Base-by-base conservation (phyloP, 129 eudicot species). In the Logfia minima region DNA sequence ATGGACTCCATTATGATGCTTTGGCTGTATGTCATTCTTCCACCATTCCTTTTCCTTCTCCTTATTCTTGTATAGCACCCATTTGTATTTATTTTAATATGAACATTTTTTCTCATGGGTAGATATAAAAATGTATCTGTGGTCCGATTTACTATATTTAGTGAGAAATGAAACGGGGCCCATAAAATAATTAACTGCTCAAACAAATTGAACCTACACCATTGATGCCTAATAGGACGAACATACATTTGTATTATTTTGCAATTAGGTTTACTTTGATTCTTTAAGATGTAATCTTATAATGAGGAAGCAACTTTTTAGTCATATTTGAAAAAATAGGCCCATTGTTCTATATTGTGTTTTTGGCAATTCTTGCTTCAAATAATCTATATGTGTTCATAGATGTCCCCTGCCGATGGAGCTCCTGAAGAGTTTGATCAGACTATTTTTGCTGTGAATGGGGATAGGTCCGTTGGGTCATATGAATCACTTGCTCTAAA, bases 381-480 rank as follows among this genome's bases (percentile, higher is more conserved):
- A 72, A 66, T 56, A 22, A 67, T 67, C 39, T 10, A 75, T 8
- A 66, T 53, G 70, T 52, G 16, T 74, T 29, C 14, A 62, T 85
- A 94, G 98, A 83, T 94, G 93, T 90, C 97, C 68, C 98, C 98
- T n/a, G 72, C 69, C 41, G 96, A 89, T 69, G 96, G 86, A 78
- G 98, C 98, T 84, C 98, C 98, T 7, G 98, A 89, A 80, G 98
- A 94, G 61, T 91, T 91, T 73, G 98, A 94, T 83, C 98, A 94
- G 90, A 94, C 96, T 8, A 89, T 94, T 74, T 94, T 91, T 75
- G 34, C 85, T 68, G 96, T 91, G 59, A 86, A 66, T 66, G 66
- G 56, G 4, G 95, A 87, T 75, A 66, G 96, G 72, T 84, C 92
- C 56, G 67, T 91, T 56, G 98, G 96, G 59, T 71, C 86, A 28